phyloP scores from a whole-genome alignment of 2,329 filamentous ascomycete species.

The Daldinia sp. region DNA sequence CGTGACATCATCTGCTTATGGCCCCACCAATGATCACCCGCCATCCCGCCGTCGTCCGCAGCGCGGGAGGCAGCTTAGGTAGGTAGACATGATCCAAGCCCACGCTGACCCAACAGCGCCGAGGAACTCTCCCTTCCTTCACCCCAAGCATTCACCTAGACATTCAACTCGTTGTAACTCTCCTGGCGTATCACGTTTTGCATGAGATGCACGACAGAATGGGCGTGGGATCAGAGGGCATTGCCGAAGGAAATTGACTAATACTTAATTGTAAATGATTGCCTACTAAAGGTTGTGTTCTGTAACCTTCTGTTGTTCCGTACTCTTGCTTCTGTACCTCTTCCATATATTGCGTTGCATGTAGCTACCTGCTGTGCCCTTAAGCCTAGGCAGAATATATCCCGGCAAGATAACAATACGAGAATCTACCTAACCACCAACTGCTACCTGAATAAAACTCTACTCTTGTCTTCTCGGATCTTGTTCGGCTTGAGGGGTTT shows the following conservation, averaged over 20 bases:
- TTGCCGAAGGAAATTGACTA: conserved; percentile 33
- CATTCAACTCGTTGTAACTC: conserved; percentile 33
- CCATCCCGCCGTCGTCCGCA: conserved; percentile 18
- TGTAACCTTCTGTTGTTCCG: conserved; percentile 15
- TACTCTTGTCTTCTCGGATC: conserved; percentile 15
- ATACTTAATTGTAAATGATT: conserved; percentile 32
- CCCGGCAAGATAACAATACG: conserved; percentile 34
- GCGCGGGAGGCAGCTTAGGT: conserved; percentile 15
- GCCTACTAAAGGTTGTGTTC: conserved; percentile 1
- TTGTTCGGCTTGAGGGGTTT: conserved; percentile 15
- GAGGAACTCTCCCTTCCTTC: not conserved
- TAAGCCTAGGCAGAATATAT: conserved; percentile 29
- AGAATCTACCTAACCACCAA: conserved; percentile 9
- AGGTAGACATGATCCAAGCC: conserved; percentile 15
- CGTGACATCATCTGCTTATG: conserved; percentile 40
- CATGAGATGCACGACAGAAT: conserved; percentile 31
- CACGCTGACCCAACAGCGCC: conserved; percentile 6
- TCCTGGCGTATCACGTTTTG: conserved; percentile 37
- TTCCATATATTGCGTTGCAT: not conserved
- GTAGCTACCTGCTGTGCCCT: conserved; percentile 27
- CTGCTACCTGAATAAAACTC: conserved; percentile 9
- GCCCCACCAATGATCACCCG: conserved; percentile 39
- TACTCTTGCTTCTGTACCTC: conserved; percentile 11
- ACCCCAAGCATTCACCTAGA: conserved; percentile 7
- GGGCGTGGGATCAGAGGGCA: conserved; percentile 31